Base-by-base conservation (phyloP, 1,284 basidiomycete genomes). In the Rhodotorula sp. region DNA sequence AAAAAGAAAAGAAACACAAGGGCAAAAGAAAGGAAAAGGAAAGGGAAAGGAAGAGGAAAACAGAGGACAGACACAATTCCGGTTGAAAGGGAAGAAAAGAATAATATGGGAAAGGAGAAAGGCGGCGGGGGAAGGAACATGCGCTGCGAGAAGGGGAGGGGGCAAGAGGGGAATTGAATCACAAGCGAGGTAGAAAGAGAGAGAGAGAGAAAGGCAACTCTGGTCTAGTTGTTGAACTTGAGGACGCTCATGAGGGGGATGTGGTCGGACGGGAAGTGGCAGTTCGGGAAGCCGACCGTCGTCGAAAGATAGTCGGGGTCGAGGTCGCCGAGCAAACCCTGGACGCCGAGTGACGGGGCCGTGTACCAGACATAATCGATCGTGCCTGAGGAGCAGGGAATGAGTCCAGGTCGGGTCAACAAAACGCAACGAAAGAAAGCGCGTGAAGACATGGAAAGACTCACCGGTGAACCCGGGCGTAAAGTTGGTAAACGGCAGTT, bases 321-420 rank as follows among this genome's bases (percentile, higher is more conserved):
- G 66, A 98, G 88, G 79, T 91, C 92, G 26, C 93, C 92, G 59
- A 99, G 84, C 53, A 97, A 87, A 26, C 89, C 89, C 69, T 90
- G 93, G 29, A 93, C 89, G n/a, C 86, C 86, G 67, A 99, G 80
- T 75, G 88, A 91, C 68, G 86, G 66, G n/a, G 87, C 85, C 72
- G 90, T 88, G 81, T 93, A 95, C 88, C 93, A 99, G 77, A 99
- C 87, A 80, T 98, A 95, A 82, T 99, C 96, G 78, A 99, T 87
- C 61, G 87, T 86, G 56, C 82, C 82, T 63, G 65, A 24, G 7
- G n/a, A 29, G 26, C 42, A n/a, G 6, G 17, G 37, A 8, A 8
- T 24, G 37, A 29, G 33, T 10, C 49, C 49, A 37, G 24, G 33
- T 4, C 8, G 33, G 6, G 45, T 37, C 15, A 53, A 56, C 15